Conservation (phyloP, 306 rosid genomes). For the Biancaea sappan region DNA sequence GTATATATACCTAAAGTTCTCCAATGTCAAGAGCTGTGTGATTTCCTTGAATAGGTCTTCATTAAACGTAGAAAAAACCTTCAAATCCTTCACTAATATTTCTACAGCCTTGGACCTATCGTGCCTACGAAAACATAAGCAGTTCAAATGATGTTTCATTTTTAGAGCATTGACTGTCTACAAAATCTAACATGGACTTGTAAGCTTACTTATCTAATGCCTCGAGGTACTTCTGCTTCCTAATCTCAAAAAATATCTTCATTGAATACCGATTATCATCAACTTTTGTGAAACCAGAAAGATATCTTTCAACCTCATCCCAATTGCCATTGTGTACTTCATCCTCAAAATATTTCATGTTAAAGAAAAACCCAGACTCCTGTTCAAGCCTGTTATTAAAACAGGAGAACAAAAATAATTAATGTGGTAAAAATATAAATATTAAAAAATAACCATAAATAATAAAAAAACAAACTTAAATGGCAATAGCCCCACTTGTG, state of each 20-base stretch:
- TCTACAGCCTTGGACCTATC: slow-evolving; percentile 93
- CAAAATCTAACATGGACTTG: slow-evolving; percentile 19
- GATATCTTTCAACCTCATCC: slow-evolving; percentile 98
- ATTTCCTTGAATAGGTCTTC: slow-evolving; percentile 95
- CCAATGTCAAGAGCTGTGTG: slow-evolving; percentile 92
- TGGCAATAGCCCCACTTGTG: slow-evolving; percentile 75
- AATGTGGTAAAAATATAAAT: slow-evolving; percentile 38
- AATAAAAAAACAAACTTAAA: slow-evolving; percentile 7
- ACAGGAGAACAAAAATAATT: slow-evolving; percentile 27
- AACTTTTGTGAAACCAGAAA: slow-evolving; percentile 96
- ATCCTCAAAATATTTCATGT: slow-evolving; percentile 97
- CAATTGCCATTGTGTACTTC: slow-evolving; percentile 98
- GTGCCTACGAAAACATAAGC: slow-evolving; percentile 60
- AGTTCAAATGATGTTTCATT: not conserved
- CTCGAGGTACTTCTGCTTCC: slow-evolving; percentile 97
- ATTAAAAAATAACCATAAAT: slow-evolving; percentile 29
- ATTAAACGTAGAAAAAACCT: slow-evolving; percentile 87
- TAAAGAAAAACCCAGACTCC: slow-evolving; percentile 98
- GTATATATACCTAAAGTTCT: slow-evolving; percentile 70
- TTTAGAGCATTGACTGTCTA: not conserved
- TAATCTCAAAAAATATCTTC: slow-evolving; percentile 98
- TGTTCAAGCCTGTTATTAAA: slow-evolving; percentile 75
- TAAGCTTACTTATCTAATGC: slow-evolving; percentile 93
- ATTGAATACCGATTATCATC: slow-evolving; percentile 96
- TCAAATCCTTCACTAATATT: slow-evolving; percentile 86